Base-by-base conservation (phyloP, 164 flowering plant species). In the Umbilicus rupestris region DNA sequence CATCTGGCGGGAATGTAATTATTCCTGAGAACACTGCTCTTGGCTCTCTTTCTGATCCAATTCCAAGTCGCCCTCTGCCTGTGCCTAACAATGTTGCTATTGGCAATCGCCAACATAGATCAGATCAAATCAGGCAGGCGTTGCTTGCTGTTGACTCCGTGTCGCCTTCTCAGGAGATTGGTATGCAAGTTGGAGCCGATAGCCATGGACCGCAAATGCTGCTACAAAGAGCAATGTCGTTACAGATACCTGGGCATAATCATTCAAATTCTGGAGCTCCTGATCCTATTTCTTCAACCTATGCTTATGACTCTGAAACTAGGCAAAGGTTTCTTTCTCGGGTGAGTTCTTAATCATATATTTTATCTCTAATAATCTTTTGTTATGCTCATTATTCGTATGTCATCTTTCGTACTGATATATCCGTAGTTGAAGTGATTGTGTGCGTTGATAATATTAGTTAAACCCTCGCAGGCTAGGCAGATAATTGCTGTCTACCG, bases 121-220 rank as follows among this genome's bases (percentile, higher is more conserved):
- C 19, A 9, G 33, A 55, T 33, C 60, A 55, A 55, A 29, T 55
- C 60, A 55, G 60, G 22, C 60, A 55, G 60, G 33, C 60, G 28
- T 55, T 55, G 58, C 33, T 55, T 55, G 60, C 16, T 55, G 60
- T 26, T 12, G 31, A 55, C 28, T 28, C 8, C 5, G 11, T 12
- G 14, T 17, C 60, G 10, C 29, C 58, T 26, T 5, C 19, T 55
- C 60, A 7, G 1, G 60, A 28, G 16, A 28, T 26, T 11, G 16
- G 8, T 14, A 28, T 55, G 60, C 60, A 28, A 55, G 3, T 33
- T 26, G 30, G 29, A 26, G 58, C 19, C 20, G 22, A 10, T 52
- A 52, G 58, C 58, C 58, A 52, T 20, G 58, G 30, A 52, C 20
- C 29, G 20, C 58, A 52, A 24, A 28, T 17, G 8, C 4, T 28